These are phyloP conservation scores for Hysterium pulicare DNA, from an alignment of 2,329 filamentous ascomycete species.

Conservation along the genomic window DNA sequence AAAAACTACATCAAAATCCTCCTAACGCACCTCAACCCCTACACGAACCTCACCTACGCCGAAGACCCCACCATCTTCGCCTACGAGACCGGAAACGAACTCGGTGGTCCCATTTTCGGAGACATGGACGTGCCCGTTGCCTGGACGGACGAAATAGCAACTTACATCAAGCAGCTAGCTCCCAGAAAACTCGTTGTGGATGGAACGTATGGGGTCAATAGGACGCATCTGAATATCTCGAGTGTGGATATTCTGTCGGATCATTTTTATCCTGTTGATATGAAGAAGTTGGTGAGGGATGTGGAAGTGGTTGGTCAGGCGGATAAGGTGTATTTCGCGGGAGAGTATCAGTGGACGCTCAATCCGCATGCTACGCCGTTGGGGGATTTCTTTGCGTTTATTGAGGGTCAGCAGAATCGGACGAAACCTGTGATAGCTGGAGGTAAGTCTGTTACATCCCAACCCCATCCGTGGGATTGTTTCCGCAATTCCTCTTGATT, in stretches of 20 bases:
- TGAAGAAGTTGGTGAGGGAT: slow-evolving; percentile 38
- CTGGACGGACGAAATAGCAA: slow-evolving; percentile 45
- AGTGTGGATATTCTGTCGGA: slow-evolving; percentile 49
- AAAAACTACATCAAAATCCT: slow-evolving; percentile 46
- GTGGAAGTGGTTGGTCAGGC: slow-evolving; percentile 36
- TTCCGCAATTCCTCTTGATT: not conserved
- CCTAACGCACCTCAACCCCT: slow-evolving; percentile 46
- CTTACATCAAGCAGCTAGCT: slow-evolving; percentile 43
- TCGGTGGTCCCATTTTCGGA: slow-evolving; percentile 43
- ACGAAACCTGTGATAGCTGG: slow-evolving; percentile 34
- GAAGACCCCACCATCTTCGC: slow-evolving; percentile 51
- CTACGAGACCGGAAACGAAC: slow-evolving; percentile 51
- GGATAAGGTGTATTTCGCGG: slow-evolving; percentile 44
- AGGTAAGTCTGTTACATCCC: slow-evolving; percentile 24
- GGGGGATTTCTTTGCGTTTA: slow-evolving; percentile 39
- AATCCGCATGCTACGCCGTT: slow-evolving; percentile 27
- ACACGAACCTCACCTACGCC: slow-evolving; percentile 47
- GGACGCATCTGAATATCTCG: slow-evolving; percentile 40
- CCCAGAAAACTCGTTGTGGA: slow-evolving; percentile 47
- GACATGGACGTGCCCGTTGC: slow-evolving; percentile 44
- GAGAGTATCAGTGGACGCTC: slow-evolving; percentile 48
- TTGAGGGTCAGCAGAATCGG: slow-evolving; percentile 33
- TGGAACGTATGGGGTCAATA: slow-evolving; percentile 50
- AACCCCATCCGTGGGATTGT: too few relatives aligned
- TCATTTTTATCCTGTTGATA: slow-evolving; percentile 47